phyloP scores from a whole-genome alignment of 495 filamentous ascomycete genomes.

The Darksidea phi region DNA sequence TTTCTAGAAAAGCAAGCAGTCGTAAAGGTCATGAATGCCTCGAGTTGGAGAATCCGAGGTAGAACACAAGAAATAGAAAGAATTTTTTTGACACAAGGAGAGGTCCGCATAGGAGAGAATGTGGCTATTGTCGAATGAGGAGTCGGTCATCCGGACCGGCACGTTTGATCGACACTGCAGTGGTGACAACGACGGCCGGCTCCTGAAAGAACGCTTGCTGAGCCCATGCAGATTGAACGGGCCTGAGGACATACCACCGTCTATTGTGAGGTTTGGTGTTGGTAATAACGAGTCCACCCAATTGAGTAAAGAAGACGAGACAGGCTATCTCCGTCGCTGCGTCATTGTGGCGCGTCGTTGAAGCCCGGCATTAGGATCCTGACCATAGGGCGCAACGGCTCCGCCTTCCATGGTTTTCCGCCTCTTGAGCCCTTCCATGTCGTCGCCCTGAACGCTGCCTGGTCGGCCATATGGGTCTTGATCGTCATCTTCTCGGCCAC shows the following conservation, averaged over 20 bases:
- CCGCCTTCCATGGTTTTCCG: constrained; percentile 75
- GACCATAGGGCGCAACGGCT: constrained; percentile 45
- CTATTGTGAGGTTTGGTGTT: constrained; percentile 31
- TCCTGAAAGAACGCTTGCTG: constrained; percentile 15
- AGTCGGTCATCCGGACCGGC: neutral
- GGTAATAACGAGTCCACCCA: constrained; percentile 21
- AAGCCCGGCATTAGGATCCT: constrained; percentile 22
- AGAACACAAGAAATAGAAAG: constrained; percentile 33
- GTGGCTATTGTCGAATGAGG: constrained; percentile 1
- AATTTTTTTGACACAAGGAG: constrained; percentile 32
- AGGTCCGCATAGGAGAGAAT: constrained; percentile 13
- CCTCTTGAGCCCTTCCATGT: constrained; percentile 71
- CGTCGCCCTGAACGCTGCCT: constrained; percentile 52
- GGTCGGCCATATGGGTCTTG: constrained; percentile 65
- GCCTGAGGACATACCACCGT: constrained; percentile 28
- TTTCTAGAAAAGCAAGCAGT: constrained; percentile 21
- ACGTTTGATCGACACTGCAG: neutral
- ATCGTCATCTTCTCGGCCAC: constrained; percentile 69
- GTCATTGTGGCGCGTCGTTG: constrained; percentile 25
- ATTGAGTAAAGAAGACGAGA: constrained; percentile 19
- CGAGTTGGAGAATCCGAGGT: constrained; percentile 21
- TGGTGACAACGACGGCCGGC: constrained; percentile 14
- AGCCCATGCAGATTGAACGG: constrained; percentile 9
- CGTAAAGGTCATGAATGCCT: constrained; percentile 36
- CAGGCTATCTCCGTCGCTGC: constrained; percentile 31